Evolutionary conservation across 768 basidiomycete genomes (phyloP).

Genomic region (Clitopilus hobsonii): DNA sequence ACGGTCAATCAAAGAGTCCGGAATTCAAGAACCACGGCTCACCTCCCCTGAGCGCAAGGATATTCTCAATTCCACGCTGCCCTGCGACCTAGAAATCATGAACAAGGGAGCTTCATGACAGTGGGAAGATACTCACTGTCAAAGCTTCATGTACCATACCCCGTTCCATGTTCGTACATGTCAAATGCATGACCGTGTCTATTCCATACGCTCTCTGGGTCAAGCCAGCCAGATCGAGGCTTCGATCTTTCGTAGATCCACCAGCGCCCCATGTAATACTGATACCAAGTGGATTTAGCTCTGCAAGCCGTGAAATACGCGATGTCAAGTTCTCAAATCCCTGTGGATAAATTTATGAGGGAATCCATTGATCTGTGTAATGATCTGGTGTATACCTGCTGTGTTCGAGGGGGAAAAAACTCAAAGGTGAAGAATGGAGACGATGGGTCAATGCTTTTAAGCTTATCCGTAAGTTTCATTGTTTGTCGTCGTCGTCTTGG

Average conservation of each 20-base stretch:
- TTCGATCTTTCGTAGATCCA: slow-evolving; percentile 84
- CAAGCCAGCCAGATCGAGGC: slow-evolving; percentile 79
- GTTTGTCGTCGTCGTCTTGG: background rate
- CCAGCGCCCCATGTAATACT: slow-evolving; percentile 98
- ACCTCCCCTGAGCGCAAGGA: slow-evolving; percentile 93
- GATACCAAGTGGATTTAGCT: slow-evolving; percentile 75
- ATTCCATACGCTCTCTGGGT: slow-evolving; percentile 70
- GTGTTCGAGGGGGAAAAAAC: slow-evolving; percentile 95
- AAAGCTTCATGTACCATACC: slow-evolving; percentile 86
- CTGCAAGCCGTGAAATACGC: slow-evolving; percentile 79
- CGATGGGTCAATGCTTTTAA: slow-evolving; percentile 35
- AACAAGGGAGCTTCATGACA: slow-evolving; percentile 5
- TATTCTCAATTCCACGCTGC: slow-evolving; percentile 76
- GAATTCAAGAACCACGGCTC: slow-evolving; percentile 15
- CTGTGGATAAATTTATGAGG: slow-evolving; percentile 28
- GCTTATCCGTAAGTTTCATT: slow-evolving; percentile 77
- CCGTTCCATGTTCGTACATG: slow-evolving; percentile 94
- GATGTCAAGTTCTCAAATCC: slow-evolving; percentile 90
- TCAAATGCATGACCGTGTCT: slow-evolving; percentile 90
- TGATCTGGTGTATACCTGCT: slow-evolving; percentile 48
- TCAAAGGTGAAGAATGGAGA: slow-evolving; percentile 91
- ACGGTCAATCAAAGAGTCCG: background rate
- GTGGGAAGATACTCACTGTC: slow-evolving; percentile 43
- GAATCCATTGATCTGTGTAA: background rate
- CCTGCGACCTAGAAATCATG: slow-evolving; percentile 58